Evolutionary conservation across 1,284 basidiomycete species (phyloP), one percentile per base, ranked within the genome.

Genomic region (Fistulina hepatica): DNA sequence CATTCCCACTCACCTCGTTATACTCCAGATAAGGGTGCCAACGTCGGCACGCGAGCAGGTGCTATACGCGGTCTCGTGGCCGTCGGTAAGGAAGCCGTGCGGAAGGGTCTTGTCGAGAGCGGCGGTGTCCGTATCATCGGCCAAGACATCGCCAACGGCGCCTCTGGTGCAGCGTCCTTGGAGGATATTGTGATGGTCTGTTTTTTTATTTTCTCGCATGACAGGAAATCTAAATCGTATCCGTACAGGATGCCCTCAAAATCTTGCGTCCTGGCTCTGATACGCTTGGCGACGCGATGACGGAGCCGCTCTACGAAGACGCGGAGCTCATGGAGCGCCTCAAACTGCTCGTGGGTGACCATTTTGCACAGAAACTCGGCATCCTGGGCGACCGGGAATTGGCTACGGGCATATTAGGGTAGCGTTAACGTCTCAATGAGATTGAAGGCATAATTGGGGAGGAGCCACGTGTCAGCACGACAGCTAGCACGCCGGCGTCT

Each of bases 21-120:
- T 3, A 13, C 15, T 31, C 9, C 13, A 31, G 28, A 31, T 9
- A 31, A 31, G 19, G 15, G 15, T 13, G 19, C 28, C 28, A 76
- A 71, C 40, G 71, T 69, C 20, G 88, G 81, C 5, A 84, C 82
- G 10, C 71, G 83, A 39, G 86, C 86, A 57, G 90, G 91, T 27
- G 88, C 90, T 0, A 75, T 94, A 17, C 74, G 86, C 1, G 90
- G 89, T 10, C 67, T 94, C 20, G 68, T 81, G 19, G 84, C 80
- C 6, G 76, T 93, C 4, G 89, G 89, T 0, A 80, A 82, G 48
- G 81, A 85, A 45, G 88, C 85, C 2, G 76, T 93, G 2, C 59
- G 80, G 27, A 79, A 85, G 49, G 84, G 82, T 1, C 61, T 93
- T 11, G 65, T 89, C 2, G 81, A 82, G 48, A 73, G 79, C 17